Percentiles rank a stretch among this genome's conserved stretches.
Conservation (phyloP, 1,139 yeast genomes). For the Saccharomycopsis hybrid region DNA sequence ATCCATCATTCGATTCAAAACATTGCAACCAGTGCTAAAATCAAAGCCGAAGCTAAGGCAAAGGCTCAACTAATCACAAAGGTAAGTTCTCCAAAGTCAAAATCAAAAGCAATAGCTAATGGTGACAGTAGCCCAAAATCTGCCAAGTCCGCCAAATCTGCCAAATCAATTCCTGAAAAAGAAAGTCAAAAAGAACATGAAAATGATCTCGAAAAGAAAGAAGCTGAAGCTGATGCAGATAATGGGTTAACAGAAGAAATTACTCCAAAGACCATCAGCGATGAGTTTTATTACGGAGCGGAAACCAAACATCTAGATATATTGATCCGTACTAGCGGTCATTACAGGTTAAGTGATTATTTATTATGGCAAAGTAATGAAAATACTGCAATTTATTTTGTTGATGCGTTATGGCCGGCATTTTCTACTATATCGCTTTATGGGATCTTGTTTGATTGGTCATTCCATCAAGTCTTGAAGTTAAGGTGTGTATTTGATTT, state of each 20-base stretch:
- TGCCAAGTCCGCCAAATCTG: too few species aligned
- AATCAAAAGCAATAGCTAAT: background rate
- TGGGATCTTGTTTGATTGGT: constrained; percentile 52
- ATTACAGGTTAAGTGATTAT: constrained; percentile 80
- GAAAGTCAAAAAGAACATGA: background rate
- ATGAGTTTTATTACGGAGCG: constrained; percentile 56
- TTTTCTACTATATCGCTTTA: constrained; percentile 56
- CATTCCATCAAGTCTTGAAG: constrained; percentile 31
- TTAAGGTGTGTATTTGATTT: constrained; percentile 6
- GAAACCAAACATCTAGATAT: constrained; percentile 71
- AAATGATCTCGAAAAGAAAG: background rate
- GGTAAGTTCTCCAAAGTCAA: background rate
- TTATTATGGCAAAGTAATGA: constrained; percentile 69
- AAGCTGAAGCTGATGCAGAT: background rate
- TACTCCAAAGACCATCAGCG: constrained; percentile 31
- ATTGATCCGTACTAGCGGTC: constrained; percentile 81
- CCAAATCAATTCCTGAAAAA: background rate
- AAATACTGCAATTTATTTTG: constrained; percentile 48
- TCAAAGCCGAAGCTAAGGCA: background rate
- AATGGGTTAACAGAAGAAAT: background rate
- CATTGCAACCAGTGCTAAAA: background rate
- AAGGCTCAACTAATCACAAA: background rate
- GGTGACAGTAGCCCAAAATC: background rate
- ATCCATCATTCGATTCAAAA: constrained; percentile 56
- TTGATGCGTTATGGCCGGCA: constrained; percentile 85